These are phyloP conservation scores for Mortierella sp. DNA, from an alignment of 371 early-diverging fungal species.

Conservation along the genomic window DNA sequence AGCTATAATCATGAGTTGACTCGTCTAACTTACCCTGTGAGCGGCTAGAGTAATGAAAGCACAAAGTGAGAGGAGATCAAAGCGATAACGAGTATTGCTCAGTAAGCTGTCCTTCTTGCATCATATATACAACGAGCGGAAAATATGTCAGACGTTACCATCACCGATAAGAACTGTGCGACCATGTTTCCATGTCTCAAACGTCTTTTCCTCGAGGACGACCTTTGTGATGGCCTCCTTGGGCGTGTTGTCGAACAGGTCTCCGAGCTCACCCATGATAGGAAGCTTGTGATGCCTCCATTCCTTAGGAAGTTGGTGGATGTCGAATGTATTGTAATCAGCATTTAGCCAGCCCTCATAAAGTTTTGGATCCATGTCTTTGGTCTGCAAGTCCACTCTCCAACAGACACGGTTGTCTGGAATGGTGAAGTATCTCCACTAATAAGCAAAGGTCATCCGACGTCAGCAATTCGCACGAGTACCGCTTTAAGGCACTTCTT, in stretches of 20 bases:
- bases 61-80: no score
- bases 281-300: conserved; percentile 31
- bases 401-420: conserved; percentile 40
- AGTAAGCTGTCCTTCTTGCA: no score
- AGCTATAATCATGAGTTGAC: background rate
- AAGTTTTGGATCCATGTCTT: conserved; percentile 16
- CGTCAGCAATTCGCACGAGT: background rate
- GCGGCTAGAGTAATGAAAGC: conserved; percentile 6
- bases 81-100: no score
- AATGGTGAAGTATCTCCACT: conserved; percentile 41
- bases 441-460: background rate
- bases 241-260: conserved; percentile 21
- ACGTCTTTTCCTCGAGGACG: conserved; percentile 29
- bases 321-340: conserved; percentile 32
- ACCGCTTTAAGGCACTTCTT: background rate
- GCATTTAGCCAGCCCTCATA: conserved; percentile 40
- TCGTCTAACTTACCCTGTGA: conserved; percentile 18
- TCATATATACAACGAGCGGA: no score
- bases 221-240: conserved; percentile 29
- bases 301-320: conserved; percentile 10
- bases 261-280: conserved; percentile 32
- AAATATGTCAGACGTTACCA: conserved; percentile 14
- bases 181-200: conserved; percentile 27
- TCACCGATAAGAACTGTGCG: conserved; percentile 35
- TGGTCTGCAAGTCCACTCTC: conserved; percentile 35